Evolutionary conservation across 164 flowering plant genomes (phyloP).

Genomic region (Nymphaea colorata): DNA sequence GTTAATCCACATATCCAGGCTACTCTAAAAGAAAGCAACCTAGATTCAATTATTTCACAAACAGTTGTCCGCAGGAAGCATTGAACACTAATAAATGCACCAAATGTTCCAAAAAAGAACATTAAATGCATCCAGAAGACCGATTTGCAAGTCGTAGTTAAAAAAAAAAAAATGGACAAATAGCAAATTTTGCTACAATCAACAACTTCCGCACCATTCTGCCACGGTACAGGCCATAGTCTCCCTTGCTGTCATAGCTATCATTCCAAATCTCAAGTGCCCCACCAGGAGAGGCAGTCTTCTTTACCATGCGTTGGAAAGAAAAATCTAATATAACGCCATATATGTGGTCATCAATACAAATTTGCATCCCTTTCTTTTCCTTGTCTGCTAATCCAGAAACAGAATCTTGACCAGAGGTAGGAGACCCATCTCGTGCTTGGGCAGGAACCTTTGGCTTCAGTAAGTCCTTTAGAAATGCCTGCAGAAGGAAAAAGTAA

Average conservation of each 20-base stretch:
- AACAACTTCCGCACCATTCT: constrained; percentile 49
- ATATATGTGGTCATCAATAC: constrained; percentile 59
- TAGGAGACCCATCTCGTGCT: constrained; percentile 20
- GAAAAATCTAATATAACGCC: constrained; percentile 53
- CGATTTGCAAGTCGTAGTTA: too few species aligned
- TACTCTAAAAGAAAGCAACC: too few species aligned
- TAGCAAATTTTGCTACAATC: too few species aligned
- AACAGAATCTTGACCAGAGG: constrained; percentile 7
- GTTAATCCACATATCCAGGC: too few species aligned
- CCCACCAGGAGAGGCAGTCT: constrained; percentile 44
- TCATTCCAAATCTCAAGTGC: constrained; percentile 88
- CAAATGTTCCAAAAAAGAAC: too few species aligned
- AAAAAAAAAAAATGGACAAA: too few species aligned
- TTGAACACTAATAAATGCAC: too few species aligned
- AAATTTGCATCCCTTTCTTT: constrained; percentile 34
- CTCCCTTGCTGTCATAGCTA: constrained; percentile 81
- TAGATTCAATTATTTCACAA: too few species aligned
- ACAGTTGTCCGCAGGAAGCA: too few species aligned
- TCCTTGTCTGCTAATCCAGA: constrained; percentile 41
- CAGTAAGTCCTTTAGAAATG: constrained; percentile 55
- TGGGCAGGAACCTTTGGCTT: constrained; percentile 49
- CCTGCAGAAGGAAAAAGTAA: constrained; percentile 25
- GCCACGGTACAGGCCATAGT: constrained; percentile 79
- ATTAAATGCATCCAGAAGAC: too few species aligned
- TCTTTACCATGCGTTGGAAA: constrained; percentile 68